Evolutionary conservation across 1,284 basidiomycete genomes (phyloP).

Genomic region (Abortiporus biennis): DNA sequence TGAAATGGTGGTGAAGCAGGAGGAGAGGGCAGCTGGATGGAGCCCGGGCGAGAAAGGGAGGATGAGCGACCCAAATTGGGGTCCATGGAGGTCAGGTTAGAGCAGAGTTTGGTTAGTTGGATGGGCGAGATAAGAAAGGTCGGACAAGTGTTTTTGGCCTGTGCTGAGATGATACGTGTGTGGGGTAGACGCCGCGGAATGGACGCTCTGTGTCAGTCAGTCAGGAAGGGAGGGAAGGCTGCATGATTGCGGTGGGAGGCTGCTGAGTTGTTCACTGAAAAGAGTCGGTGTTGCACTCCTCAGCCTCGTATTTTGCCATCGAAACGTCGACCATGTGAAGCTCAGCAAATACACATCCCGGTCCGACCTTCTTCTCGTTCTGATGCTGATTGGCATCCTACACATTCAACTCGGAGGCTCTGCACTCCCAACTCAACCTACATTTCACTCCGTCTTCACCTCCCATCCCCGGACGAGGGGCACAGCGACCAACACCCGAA

Average conservation of each 20-base stretch:
- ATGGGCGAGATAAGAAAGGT: background rate
- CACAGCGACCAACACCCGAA: conserved; percentile 18
- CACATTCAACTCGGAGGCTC: too few species aligned
- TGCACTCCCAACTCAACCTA: background rate
- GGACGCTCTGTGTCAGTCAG: too few species aligned
- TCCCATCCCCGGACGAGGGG: conserved; percentile 16
- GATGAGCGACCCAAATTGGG: conserved; percentile 16
- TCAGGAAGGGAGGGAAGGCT: too few species aligned
- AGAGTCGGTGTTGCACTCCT: conserved; percentile 6
- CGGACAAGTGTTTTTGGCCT: background rate
- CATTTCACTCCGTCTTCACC: background rate
- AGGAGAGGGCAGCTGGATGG: conserved; percentile 25
- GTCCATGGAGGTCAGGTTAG: conserved; percentile 2
- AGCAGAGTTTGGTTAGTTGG: background rate
- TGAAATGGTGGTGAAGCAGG: conserved; percentile 22
- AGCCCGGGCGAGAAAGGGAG: conserved; percentile 8
- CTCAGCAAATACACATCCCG: conserved; percentile 21
- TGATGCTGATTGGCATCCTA: conserved; percentile 15
- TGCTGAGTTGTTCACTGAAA: too few species aligned
- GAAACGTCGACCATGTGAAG: conserved; percentile 24
- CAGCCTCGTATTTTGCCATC: conserved; percentile 15
- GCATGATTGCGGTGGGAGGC: too few species aligned
- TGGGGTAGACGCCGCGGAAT: conserved; percentile 3
- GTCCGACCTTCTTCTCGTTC: conserved; percentile 23
- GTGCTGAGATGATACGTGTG: background rate